Conservation (phyloP, 208 protist species). For the Vickermania ingenoplastis region DNA sequence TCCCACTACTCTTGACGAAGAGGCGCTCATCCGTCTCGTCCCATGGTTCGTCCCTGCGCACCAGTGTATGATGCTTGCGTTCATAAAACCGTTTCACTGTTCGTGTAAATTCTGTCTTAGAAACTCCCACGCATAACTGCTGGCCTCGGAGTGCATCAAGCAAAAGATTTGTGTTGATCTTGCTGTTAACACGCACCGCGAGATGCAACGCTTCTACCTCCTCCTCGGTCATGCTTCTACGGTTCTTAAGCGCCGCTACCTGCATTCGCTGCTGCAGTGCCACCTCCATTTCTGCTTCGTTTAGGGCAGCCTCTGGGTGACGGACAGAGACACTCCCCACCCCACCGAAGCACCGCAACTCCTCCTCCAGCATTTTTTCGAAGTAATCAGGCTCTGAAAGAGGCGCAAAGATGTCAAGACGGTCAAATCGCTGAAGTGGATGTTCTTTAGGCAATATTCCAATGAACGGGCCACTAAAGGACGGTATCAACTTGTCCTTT, state of each 20-base stretch:
- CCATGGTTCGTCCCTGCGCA: slow-evolving; percentile 53
- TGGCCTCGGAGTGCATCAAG: slow-evolving; percentile 37
- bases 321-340: neutral
- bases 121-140: slow-evolving; percentile 54
- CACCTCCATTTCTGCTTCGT: slow-evolving; percentile 12
- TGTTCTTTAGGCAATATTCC: slow-evolving; percentile 46
- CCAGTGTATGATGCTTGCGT: slow-evolving; percentile 35
- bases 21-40: slow-evolving; percentile 57
- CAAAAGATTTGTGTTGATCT: slow-evolving; percentile 36
- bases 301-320: neutral
- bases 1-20: slow-evolving; percentile 16
- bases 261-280: slow-evolving; percentile 29
- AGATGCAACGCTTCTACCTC: slow-evolving; percentile 58
- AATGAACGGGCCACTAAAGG: slow-evolving; percentile 75
- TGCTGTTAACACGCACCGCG: slow-evolving; percentile 38
- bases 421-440: slow-evolving; percentile 56
- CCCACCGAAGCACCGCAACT: slow-evolving; percentile 17
- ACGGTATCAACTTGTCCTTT: slow-evolving; percentile 74
- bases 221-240: slow-evolving; percentile 53
- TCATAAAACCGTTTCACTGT: slow-evolving; percentile 77
- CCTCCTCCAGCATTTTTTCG: slow-evolving; percentile 24
- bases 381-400: slow-evolving; percentile 32
- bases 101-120: slow-evolving; percentile 46
- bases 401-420: slow-evolving; percentile 35
- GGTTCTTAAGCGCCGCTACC: slow-evolving; percentile 48